Evolutionary conservation across 345 rosid species (phyloP).

Genomic region (Geranium rotundifolium): DNA sequence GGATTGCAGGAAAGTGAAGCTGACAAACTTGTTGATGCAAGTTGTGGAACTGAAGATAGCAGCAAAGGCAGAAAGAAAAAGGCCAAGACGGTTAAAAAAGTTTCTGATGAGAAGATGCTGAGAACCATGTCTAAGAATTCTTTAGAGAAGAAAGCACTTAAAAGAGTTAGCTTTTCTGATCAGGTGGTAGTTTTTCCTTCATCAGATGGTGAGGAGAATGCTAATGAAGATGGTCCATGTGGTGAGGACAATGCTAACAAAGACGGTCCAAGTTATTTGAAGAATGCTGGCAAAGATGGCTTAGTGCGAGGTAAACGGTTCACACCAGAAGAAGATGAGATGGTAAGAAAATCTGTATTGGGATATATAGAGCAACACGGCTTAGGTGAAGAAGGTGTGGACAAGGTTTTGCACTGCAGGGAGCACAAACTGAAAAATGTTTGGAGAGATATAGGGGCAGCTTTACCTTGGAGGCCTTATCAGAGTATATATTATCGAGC

Average conservation of each 20-base stretch:
- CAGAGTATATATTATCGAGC: slow-evolving; percentile 43
- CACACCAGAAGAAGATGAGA: slow-evolving; percentile 61
- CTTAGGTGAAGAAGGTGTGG: slow-evolving; percentile 53
- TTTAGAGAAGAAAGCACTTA: slow-evolving; percentile 15
- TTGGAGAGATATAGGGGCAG: slow-evolving; percentile 60
- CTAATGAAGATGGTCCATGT: slow-evolving; percentile 3
- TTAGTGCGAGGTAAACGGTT: slow-evolving; percentile 63
- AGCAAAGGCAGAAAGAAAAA: slow-evolving; percentile 8
- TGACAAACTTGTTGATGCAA: too few relatives aligned
- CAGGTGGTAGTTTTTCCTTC: slow-evolving; percentile 47
- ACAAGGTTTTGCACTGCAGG: slow-evolving; percentile 44
- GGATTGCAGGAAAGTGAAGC: too few relatives aligned
- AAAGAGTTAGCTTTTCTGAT: slow-evolving; percentile 57
- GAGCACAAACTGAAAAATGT: slow-evolving; percentile 34
- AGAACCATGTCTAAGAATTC: slow-evolving; percentile 3
- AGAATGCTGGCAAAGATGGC: slow-evolving; percentile 8
- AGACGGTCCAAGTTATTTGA: slow-evolving; percentile 2
- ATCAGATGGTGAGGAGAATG: too few relatives aligned
- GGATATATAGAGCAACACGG: slow-evolving; percentile 36
- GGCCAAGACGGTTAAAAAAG: slow-evolving; percentile 11
- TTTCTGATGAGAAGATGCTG: not conserved
- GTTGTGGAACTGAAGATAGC: too few relatives aligned
- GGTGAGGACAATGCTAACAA: too few relatives aligned
- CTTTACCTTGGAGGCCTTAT: slow-evolving; percentile 53
- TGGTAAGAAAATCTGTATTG: slow-evolving; percentile 35